A percentile compares a stretch with the other conserved stretches of the same genome.
phyloP scores from a whole-genome alignment of 2,329 filamentous ascomycete genomes.

The Thelonectria olida region DNA sequence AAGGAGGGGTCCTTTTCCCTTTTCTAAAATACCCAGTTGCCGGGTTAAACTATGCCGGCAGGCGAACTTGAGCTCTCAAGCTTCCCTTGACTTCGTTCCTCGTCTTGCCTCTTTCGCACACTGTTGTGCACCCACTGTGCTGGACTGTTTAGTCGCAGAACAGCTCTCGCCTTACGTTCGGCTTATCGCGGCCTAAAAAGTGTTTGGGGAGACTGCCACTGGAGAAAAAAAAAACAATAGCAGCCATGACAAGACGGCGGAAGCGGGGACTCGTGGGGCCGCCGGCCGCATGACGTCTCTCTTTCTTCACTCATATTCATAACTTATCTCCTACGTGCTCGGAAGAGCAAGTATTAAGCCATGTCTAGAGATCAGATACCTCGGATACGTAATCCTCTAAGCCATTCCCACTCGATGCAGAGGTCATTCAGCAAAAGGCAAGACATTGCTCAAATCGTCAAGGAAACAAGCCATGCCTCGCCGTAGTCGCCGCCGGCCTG shows the following conservation, averaged over 20 bases:
- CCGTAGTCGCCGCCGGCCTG: slow-evolving; percentile 3
- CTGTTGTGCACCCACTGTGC: neutral
- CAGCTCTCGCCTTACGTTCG: slow-evolving; percentile 27
- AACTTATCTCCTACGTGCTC: neutral
- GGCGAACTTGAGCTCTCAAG: too few relatives aligned
- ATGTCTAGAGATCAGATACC: too few relatives aligned
- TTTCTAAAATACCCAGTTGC: slow-evolving; percentile 17
- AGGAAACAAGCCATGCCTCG: neutral
- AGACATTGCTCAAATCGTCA: too few relatives aligned
- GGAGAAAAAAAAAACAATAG: slow-evolving; percentile 15
- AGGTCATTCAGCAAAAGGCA: too few relatives aligned
- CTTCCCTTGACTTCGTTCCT: neutral
- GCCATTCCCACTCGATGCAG: too few relatives aligned
- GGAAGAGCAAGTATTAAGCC: neutral
- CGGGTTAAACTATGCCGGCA: too few relatives aligned
- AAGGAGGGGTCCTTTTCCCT: slow-evolving; percentile 11
- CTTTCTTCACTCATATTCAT: neutral
- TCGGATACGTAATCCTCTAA: too few relatives aligned
- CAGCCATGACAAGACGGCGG: slow-evolving; percentile 1
- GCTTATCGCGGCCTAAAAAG: slow-evolving; percentile 43
- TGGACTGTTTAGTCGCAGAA: neutral
- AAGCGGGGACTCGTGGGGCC: slow-evolving; percentile 17
- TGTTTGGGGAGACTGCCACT: neutral
- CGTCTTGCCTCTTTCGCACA: slow-evolving; percentile 12
- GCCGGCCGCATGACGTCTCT: slow-evolving; percentile 38